Evolutionary conservation across 1,284 basidiomycete genomes (phyloP).

Genomic region (Lignosus rhinocerotis): DNA sequence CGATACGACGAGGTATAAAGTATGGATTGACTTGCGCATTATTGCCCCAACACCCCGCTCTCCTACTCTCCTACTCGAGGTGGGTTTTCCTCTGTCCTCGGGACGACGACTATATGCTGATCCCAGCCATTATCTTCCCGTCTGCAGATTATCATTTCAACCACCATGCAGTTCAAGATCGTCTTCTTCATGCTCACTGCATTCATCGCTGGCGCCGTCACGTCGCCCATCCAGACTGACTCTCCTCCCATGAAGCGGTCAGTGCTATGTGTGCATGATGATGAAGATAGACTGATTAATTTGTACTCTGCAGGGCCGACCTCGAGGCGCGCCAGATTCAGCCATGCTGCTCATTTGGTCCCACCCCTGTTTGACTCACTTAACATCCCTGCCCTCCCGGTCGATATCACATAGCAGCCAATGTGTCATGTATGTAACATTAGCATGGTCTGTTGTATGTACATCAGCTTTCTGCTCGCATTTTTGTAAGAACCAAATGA

Average conservation of each 20-base stretch:
- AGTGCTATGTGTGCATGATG: background rate
- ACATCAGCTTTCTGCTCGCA: background rate
- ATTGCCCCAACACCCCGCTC: background rate
- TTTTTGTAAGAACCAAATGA: background rate
- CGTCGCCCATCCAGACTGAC: slow-evolving; percentile 3
- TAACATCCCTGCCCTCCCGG: too few species aligned
- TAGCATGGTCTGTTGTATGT: background rate
- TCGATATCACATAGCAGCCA: background rate
- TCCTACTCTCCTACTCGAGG: background rate
- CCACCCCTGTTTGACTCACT: background rate
- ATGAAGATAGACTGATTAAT: background rate
- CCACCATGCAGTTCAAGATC: slow-evolving; percentile 11
- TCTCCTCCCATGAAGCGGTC: slow-evolving; percentile 2
- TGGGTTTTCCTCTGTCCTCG: background rate
- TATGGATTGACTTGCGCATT: background rate
- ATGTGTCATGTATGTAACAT: background rate
- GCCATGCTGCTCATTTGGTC: background rate
- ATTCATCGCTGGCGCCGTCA: slow-evolving; percentile 3
- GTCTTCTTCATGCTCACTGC: slow-evolving; percentile 1
- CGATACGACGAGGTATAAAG: background rate
- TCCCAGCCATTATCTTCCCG: background rate
- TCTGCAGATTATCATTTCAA: background rate
- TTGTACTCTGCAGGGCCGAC: background rate
- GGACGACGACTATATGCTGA: background rate
- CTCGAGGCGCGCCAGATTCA: slow-evolving; percentile 8